Evolutionary conservation across 805 yeast species (phyloP).

Genomic region (Debaryomyces tyrocola): DNA sequence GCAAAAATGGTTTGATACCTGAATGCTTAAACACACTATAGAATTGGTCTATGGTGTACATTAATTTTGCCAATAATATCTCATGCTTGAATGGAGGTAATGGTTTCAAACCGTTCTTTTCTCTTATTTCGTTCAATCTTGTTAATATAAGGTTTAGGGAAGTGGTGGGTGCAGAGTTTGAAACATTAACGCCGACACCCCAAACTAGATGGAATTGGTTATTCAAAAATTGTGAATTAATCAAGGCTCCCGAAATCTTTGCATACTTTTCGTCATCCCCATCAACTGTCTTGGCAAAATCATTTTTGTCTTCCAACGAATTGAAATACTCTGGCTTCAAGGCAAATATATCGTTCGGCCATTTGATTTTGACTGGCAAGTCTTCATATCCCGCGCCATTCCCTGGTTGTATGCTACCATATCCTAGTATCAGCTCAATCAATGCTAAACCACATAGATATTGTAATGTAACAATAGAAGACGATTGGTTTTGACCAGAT

Average conservation of each 20-base stretch:
- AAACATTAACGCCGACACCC: constrained; percentile 86
- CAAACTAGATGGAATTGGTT: constrained; percentile 64
- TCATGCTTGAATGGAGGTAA: constrained; percentile 52
- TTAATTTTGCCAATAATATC: constrained; percentile 61
- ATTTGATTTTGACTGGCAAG: constrained; percentile 79
- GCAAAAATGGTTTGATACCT: constrained; percentile 71
- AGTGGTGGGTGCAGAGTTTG: constrained; percentile 88
- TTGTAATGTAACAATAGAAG: constrained; percentile 79
- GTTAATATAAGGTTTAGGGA: constrained; percentile 74
- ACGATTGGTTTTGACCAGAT: constrained; percentile 34
- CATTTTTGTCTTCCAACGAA: constrained; percentile 27
- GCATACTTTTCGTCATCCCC: constrained; percentile 66
- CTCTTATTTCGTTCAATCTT: constrained; percentile 56
- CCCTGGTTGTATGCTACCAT: constrained; percentile 44
- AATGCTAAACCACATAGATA: constrained; percentile 82
- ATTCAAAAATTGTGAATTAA: constrained; percentile 70
- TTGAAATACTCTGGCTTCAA: constrained; percentile 59
- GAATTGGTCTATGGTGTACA: constrained; percentile 65
- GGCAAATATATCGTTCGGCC: constrained; percentile 96
- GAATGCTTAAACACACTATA: constrained; percentile 53
- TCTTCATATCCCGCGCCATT: constrained; percentile 59
- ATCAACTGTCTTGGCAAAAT: constrained; percentile 37
- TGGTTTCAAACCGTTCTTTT: constrained; percentile 35
- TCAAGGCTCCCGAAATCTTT: constrained; percentile 82
- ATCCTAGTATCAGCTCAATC: constrained; percentile 69